Conservation (phyloP, 257 asterid species). For the Gentiana straminea region DNA sequence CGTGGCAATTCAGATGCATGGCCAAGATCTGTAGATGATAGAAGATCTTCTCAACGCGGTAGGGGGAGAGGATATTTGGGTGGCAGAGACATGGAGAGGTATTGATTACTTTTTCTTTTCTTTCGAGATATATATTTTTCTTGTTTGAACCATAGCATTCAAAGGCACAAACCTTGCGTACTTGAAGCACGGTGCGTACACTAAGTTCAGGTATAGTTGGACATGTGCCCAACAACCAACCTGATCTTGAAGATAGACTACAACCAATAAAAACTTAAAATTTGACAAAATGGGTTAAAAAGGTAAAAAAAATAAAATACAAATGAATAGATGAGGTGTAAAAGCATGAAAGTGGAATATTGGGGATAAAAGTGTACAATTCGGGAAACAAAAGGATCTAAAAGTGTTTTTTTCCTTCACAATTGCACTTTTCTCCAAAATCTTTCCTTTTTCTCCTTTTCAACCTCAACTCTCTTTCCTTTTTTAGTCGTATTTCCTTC, state of each 20-base stretch:
- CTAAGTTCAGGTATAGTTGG: neutral
- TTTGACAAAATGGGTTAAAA: too few relatives aligned
- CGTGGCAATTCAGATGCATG: conserved; percentile 66
- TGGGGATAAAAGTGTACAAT: too few relatives aligned
- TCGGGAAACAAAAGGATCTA: too few relatives aligned
- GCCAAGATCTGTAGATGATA: conserved; percentile 49
- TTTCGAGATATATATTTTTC: neutral
- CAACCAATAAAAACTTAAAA: neutral
- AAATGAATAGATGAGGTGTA: too few relatives aligned
- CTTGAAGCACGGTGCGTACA: neutral
- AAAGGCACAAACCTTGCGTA: neutral
- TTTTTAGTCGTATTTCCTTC: too few relatives aligned
- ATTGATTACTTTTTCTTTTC: conserved; percentile 4
- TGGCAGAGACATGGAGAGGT: conserved; percentile 75
- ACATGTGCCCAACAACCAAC: neutral
- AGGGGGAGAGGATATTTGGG: conserved; percentile 73
- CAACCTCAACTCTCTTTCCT: too few relatives aligned
- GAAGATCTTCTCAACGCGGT: conserved; percentile 64
- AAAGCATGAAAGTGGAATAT: too few relatives aligned
- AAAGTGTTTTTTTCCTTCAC: too few relatives aligned
- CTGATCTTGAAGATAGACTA: too few relatives aligned
- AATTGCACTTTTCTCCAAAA: too few relatives aligned
- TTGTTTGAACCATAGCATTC: neutral
- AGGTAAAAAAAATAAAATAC: too few relatives aligned
- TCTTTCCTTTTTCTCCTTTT: too few relatives aligned